Base-by-base conservation (phyloP, 176 grass and related monocot genomes). In the Rhipidocladum racemiflorum region DNA sequence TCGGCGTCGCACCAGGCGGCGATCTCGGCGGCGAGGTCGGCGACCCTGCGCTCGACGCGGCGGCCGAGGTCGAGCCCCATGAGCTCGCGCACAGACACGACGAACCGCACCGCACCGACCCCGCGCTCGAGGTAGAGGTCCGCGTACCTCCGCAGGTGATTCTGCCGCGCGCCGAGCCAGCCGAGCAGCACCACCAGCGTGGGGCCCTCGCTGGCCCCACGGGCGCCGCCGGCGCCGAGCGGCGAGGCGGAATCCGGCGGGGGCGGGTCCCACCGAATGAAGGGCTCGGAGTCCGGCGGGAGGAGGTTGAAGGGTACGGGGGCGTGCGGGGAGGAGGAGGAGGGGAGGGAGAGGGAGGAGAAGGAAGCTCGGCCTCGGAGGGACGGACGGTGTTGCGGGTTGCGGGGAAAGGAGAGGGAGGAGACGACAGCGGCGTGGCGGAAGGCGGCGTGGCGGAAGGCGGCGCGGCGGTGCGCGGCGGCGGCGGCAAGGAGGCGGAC, bases 111-210 rank as follows among this genome's bases (percentile, higher is more conserved):
- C 39, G 91, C 89, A 7, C 82, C 75, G 57, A 93, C 79, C 74
- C 96, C 96, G 44, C 82, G 90, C 51, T 91, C 83, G 79, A 78
- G 88, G 77, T 99, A 99, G 34, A 99, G 68, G 70, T 88, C 92
- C 15, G 91, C 96, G 82, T 98, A 98, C 75, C 88, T 87, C 61
- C 88, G 90, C 43, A 99, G 84, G 72, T 95, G 92, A 86, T 91
- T 99, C 85, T 90, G 92, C 35, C 79, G 78, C 75, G 96, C 96
- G 57, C 96, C 96, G 17, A 99, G 89, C 96, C 96, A 99, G 0
- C 96, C 96, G 6, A 99, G 96, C 79, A 99, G 84, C 24, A 99
- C 96, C 4, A 99, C 96, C 20, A 91, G 80, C 75, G 89, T 86
- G 78, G 86, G 36, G 0, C 85, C 92, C 14, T 83, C 88, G 5